Evolutionary conservation across 2,329 filamentous ascomycete species (phyloP).

Genomic region (Diplodia intermedia): DNA sequence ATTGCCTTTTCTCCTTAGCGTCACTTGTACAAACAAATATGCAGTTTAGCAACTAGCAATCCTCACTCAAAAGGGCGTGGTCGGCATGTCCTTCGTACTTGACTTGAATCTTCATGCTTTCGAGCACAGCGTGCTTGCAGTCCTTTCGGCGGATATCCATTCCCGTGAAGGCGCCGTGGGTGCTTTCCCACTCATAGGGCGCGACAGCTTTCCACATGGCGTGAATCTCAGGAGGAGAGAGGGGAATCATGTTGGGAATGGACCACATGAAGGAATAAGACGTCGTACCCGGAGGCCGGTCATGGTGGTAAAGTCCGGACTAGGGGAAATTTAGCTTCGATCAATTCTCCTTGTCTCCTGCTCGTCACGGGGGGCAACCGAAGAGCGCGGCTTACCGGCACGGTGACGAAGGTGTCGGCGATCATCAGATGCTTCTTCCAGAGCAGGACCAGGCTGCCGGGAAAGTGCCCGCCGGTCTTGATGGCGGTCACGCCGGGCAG

Average conservation of each 20-base stretch:
- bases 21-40: slow-evolving; percentile 1
- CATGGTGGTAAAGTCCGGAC: slow-evolving; percentile 42
- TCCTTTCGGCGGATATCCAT: slow-evolving; percentile 64
- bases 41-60: slow-evolving; percentile 3
- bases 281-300: slow-evolving; percentile 36
- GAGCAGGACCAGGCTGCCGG: slow-evolving; percentile 72
- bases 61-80: slow-evolving; percentile 50
- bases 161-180: slow-evolving; percentile 71
- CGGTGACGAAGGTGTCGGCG: slow-evolving; percentile 78
- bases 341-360: too few species aligned
- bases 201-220: slow-evolving; percentile 74
- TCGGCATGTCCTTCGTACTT: slow-evolving; percentile 53
- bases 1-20: not conserved
- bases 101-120: slow-evolving; percentile 77
- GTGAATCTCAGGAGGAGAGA: slow-evolving; percentile 67
- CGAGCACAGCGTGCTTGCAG: slow-evolving; percentile 70
- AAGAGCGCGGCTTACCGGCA: slow-evolving; percentile 57
- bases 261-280: slow-evolving; percentile 78
- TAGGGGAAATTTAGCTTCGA: slow-evolving; percentile 26
- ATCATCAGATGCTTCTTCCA: slow-evolving; percentile 69
- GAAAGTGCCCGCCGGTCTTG: slow-evolving; percentile 81
- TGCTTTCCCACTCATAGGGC: slow-evolving; percentile 67
- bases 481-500: slow-evolving; percentile 64
- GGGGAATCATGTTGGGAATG: slow-evolving; percentile 75
- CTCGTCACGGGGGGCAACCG: too few species aligned